Conservation (phyloP, 306 rosid species). For the Canavalia ensiformis region DNA sequence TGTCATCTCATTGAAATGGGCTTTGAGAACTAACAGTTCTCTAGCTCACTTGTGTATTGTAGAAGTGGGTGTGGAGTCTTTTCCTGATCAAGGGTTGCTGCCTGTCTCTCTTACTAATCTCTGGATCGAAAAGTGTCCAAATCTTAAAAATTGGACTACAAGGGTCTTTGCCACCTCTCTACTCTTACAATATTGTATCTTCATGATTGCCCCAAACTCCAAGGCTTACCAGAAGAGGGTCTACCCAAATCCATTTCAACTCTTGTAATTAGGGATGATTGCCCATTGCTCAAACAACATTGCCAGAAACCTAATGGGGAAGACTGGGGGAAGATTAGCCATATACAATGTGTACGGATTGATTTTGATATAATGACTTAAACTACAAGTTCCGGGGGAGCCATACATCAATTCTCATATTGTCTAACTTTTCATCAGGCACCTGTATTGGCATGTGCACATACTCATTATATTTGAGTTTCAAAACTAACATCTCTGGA, state of each 20-base stretch:
- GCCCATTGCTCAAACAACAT: constrained; percentile 11
- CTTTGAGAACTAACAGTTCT: neutral
- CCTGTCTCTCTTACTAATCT: constrained; percentile 5
- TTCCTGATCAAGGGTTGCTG: constrained; percentile 42
- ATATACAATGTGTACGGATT: constrained; percentile 15
- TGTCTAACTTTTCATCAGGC: neutral
- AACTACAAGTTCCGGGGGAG: neutral
- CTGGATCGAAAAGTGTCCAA: fast-evolving
- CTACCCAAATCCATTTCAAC: constrained; percentile 32
- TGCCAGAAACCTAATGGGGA: constrained; percentile 35
- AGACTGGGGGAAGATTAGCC: constrained; percentile 52
- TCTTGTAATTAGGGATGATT: fast-evolving
- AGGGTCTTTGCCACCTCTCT: constrained; percentile 35
- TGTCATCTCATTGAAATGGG: neutral
- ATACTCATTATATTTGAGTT: too few relatives aligned
- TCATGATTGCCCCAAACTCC: neutral
- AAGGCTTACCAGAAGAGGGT: constrained; percentile 44
- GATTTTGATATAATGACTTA: neutral
- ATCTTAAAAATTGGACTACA: constrained; percentile 31
- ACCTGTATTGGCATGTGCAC: too few relatives aligned
- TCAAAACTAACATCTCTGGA: too few relatives aligned
- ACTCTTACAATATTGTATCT: neutral
- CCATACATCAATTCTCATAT: neutral
- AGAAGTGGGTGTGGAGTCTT: constrained; percentile 5
- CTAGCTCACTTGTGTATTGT: fast-evolving